Conservation (phyloP, 257 asterid species). For the Ligustrum vulgare region DNA sequence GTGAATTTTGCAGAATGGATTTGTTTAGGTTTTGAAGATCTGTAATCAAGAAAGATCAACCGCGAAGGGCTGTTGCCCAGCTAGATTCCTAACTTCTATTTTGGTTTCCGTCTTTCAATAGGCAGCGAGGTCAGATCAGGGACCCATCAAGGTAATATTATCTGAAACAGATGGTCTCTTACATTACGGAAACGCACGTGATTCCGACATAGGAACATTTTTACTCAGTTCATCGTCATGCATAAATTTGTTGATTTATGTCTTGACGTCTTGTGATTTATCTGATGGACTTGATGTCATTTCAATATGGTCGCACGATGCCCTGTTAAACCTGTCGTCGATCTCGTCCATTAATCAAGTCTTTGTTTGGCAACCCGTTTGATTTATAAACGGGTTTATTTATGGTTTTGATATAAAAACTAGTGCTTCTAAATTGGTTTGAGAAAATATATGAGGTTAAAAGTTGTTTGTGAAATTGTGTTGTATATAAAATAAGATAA, state of each 20-base stretch:
- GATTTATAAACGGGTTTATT: no score
- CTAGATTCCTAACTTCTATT: slow-evolving; percentile 8
- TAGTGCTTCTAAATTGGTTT: no score
- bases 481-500: no score
- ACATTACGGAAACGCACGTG: not conserved
- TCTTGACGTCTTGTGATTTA: not conserved
- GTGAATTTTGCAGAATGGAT: slow-evolving; percentile 13
- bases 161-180: not conserved
- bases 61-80: not conserved
- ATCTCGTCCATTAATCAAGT: not conserved
- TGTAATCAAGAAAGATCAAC: not conserved
- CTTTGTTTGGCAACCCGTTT: no score
- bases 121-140: not conserved
- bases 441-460: no score
- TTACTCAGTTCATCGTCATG: not conserved
- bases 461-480: no score
- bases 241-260: not conserved
- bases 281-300: no score
- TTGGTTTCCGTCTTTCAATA: not conserved
- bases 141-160: slow-evolving; percentile 16
- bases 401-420: no score
- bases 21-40: slow-evolving; percentile 14
- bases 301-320: not conserved
- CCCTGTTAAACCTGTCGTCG: not conserved
- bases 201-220: no score